Evolutionary conservation across 805 yeast genomes (phyloP).

Genomic region (Starmerella sp.): DNA sequence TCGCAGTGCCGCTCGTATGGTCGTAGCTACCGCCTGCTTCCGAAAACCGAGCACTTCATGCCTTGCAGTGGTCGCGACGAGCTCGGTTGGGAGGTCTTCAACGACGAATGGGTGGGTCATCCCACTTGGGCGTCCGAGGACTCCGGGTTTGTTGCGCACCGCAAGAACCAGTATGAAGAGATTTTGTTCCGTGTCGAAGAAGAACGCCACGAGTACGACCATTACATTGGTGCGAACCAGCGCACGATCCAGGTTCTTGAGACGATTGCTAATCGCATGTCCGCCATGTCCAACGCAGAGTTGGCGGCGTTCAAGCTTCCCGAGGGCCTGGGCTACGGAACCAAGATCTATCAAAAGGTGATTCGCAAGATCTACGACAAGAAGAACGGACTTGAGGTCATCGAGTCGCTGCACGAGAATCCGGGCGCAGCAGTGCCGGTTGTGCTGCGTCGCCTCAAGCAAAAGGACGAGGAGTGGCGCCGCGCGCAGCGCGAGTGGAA

Average conservation of each 20-base stretch:
- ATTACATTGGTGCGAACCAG: constrained; percentile 85
- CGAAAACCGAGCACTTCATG: constrained; percentile 89
- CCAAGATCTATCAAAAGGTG: constrained; percentile 90
- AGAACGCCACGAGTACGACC: constrained; percentile 95
- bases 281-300: constrained; percentile 86
- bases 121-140: constrained; percentile 99
- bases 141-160: constrained; percentile 96
- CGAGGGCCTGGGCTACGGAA: constrained; percentile 85
- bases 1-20: constrained; percentile 89
- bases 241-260: constrained; percentile 92
- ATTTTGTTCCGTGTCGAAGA: constrained; percentile 90
- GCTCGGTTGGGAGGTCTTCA: constrained; percentile 97
- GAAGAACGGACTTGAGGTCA: constrained; percentile 91
- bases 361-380: constrained; percentile 85
- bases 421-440: constrained; percentile 94
- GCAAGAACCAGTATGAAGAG: constrained; percentile 96
- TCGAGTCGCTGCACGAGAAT: constrained; percentile 87
- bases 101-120: constrained; percentile 99
- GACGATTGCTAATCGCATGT: constrained; percentile 85
- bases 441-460: constrained; percentile 82
- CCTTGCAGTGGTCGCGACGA: constrained; percentile 98
- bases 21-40: constrained; percentile 85
- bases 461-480: constrained; percentile 98
- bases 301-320: constrained; percentile 77
- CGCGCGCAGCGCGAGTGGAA: constrained; percentile 98